A percentile compares a stretch with the other conserved stretches of the same genome.
Conservation (phyloP, 305 asterid genomes). For the Salvia sclarea region DNA sequence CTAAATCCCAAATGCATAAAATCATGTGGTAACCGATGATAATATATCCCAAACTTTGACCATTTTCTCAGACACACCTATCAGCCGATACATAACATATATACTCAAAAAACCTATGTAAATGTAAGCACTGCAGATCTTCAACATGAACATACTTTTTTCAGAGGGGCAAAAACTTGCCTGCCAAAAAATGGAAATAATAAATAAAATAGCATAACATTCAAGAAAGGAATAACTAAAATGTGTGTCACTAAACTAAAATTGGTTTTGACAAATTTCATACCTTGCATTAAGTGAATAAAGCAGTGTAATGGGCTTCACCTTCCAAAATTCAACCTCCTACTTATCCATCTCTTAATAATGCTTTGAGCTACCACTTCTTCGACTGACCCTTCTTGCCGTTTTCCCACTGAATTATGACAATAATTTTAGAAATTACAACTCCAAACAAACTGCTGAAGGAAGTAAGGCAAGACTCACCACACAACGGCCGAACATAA, state of each 20-base stretch:
- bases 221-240: neutral
- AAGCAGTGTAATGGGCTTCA: neutral
- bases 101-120: no score
- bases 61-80: no score
- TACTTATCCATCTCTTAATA: neutral
- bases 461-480: conserved; percentile 52
- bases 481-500: conserved; percentile 49
- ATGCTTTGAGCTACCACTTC: neutral
- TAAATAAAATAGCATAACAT: neutral
- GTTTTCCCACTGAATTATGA: conserved; percentile 44
- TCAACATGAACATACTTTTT: neutral
- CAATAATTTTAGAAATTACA: conserved; percentile 3
- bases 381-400: conserved; percentile 24
- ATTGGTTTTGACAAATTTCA: neutral
- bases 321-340: neutral
- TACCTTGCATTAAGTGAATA: conserved; percentile 1
- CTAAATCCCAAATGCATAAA: no score
- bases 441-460: neutral
- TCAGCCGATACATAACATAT: no score
- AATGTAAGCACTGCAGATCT: neutral
- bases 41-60: no score
- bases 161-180: neutral
- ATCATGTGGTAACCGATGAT: no score
- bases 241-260: no score
- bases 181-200: neutral